Conservation (phyloP, 148 eudicot genomes). For the Hydrangea macrophylla region DNA sequence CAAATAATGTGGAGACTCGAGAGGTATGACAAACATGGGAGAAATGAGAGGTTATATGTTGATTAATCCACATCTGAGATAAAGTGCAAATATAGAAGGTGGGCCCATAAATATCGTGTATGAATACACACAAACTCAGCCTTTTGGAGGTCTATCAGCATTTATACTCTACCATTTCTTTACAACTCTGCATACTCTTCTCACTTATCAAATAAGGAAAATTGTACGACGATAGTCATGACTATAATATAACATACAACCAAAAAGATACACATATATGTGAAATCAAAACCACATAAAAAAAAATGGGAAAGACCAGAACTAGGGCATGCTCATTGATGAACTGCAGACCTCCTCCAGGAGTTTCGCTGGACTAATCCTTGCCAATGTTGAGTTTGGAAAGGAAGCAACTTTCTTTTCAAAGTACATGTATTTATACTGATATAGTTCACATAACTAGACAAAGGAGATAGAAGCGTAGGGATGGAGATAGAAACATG, state of each 20-base stretch:
- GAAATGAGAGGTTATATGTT: not conserved
- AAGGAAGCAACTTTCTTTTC: too few relatives aligned
- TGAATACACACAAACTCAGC: not conserved
- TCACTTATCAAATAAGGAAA: not conserved
- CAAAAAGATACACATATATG: not conserved
- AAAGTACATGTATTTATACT: too few relatives aligned
- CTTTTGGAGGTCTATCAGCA: not conserved
- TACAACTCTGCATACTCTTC: too few relatives aligned
- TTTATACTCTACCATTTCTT: not conserved
- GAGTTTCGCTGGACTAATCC: not conserved
- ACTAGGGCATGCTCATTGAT: not conserved
- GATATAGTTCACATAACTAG: too few relatives aligned
- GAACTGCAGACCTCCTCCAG: not conserved
- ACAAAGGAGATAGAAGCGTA: too few relatives aligned
- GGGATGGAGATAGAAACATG: too few relatives aligned
- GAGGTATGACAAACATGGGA: not conserved
- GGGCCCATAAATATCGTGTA: not conserved
- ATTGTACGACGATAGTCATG: not conserved
- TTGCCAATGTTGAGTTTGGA: too few relatives aligned
- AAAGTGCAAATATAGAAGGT: not conserved
- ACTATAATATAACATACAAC: not conserved
- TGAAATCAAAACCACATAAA: too few relatives aligned
- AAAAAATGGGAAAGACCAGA: not conserved
- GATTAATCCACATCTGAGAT: not conserved
- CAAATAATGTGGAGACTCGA: not conserved